Evolutionary conservation across 495 filamentous ascomycete genomes (phyloP), one percentile per base, ranked within the genome.

Genomic region (Pyronema omphalodes): DNA sequence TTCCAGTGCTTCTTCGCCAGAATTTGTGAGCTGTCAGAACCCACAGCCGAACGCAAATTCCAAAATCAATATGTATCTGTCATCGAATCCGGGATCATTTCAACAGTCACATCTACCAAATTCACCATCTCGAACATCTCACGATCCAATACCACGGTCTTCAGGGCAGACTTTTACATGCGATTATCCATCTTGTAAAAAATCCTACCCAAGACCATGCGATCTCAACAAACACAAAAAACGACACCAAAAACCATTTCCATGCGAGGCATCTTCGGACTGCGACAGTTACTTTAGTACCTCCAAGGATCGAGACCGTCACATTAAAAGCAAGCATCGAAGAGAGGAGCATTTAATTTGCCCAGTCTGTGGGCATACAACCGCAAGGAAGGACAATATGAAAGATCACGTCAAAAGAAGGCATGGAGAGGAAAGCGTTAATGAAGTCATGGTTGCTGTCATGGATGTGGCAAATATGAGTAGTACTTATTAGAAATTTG

Each of bases 381-480:
- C 61, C 0, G 57, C 61, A 0, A 19, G 61, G 0, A 55, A 60
- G 3, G 61, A 64, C 33, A 64, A 64, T 12, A 55, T 64, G 57
- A 53, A 37, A 1, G 60, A 57, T 44, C 61, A 64, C 29, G 54
- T 64, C 4, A 41, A 36, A 6, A 34, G 60, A 0, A 56, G 46
- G 17, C 61, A 64, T 9, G 52, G 52, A 4, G 52, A 54, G 39
- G 23, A 44, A 9, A n/a, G 14, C 1, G 4, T 54, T 15, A 41
- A 44, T 9, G 23, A 23, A 29, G 19, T 54, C 41, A 45, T 54
- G 52, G 18, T 7, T 1, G 51, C 37, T 8, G 33, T 43, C 37
- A 53, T 53, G 34, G 23, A 29, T 29, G 23, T 29, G 23, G 23
- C 23, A 29, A 29, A 29, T 29, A 29, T 29, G 23, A 5, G 23